These are phyloP conservation scores for Brachypodium distachyon DNA, from an alignment of 202 grass and related monocot species.

Conservation along the genomic window DNA sequence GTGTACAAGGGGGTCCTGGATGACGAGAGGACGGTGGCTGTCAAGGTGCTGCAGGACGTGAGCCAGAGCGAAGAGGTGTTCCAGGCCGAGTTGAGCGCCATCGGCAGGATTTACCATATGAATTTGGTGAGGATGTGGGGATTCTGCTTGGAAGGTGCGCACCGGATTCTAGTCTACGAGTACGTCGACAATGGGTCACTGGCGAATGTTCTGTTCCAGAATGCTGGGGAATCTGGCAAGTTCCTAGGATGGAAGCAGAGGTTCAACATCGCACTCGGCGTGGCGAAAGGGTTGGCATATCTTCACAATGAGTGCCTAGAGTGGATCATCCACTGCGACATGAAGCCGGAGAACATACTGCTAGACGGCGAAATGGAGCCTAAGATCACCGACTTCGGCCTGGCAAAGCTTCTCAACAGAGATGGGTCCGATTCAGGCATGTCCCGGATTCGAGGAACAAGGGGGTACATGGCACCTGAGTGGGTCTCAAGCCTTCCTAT, in stretches of 20 bases:
- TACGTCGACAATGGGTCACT: constrained; percentile 8
- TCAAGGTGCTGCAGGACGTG: constrained; percentile 5
- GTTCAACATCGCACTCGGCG: constrained; percentile 13
- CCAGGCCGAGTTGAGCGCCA: constrained; percentile 12
- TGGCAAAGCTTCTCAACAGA: constrained; percentile 33
- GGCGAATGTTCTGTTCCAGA: neutral
- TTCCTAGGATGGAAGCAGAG: constrained; percentile 10
- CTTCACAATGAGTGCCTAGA: constrained; percentile 23
- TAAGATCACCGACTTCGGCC: constrained; percentile 58
- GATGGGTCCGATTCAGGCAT: neutral
- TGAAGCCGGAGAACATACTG: constrained; percentile 28
- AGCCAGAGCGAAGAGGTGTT: constrained; percentile 3
- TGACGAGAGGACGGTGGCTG: neutral
- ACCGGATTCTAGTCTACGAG: constrained; percentile 30
- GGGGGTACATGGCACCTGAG: constrained; percentile 43
- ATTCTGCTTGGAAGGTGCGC: constrained; percentile 26
- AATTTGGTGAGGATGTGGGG: constrained; percentile 46
- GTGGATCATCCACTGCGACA: constrained; percentile 27
- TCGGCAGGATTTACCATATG: constrained; percentile 52
- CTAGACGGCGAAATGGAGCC: constrained; percentile 6
- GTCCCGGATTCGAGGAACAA: constrained; percentile 32
- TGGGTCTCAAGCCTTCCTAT: constrained; percentile 36
- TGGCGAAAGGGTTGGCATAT: constrained; percentile 13
- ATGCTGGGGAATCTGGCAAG: neutral
- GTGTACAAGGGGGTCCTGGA: constrained; percentile 43